phyloP scores from a whole-genome alignment of 768 basidiomycete species.

The Daedaleopsis sinensis region DNA sequence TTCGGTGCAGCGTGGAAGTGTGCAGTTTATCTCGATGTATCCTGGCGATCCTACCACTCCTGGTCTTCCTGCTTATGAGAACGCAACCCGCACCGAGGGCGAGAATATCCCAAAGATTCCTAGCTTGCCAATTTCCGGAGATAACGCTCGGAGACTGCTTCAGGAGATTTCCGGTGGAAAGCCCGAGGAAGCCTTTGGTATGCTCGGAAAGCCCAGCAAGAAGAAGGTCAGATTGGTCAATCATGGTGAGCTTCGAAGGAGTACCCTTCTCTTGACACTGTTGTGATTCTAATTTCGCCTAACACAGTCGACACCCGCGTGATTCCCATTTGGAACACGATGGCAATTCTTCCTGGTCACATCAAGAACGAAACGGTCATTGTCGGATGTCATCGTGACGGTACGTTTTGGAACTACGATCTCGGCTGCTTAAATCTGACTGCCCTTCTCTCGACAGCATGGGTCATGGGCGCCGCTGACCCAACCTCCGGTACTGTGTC shows the following conservation, averaged over 20 bases:
- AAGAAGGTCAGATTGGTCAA: constrained; percentile 59
- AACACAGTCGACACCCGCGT: constrained; percentile 69
- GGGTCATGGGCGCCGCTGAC: constrained; percentile 85
- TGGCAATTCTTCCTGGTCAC: constrained; percentile 82
- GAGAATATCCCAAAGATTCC: constrained; percentile 75
- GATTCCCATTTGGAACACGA: constrained; percentile 90
- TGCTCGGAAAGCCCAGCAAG: constrained; percentile 54
- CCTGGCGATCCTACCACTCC: constrained; percentile 85
- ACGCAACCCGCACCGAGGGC: constrained; percentile 66
- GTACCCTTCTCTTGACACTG: no score
- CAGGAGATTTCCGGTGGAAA: constrained; percentile 48
- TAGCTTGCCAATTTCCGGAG: constrained; percentile 87
- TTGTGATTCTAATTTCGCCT: no score
- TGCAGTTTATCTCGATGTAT: constrained; percentile 63
- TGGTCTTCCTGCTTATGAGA: constrained; percentile 82
- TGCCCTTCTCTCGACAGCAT: constrained; percentile 27
- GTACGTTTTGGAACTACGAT: neutral
- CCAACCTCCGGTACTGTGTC: constrained; percentile 82
- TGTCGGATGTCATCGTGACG: constrained; percentile 78
- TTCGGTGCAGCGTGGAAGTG: constrained; percentile 87
- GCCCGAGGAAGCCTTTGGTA: constrained; percentile 40
- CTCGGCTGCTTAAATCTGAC: neutral
- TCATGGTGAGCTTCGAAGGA: constrained; percentile 46
- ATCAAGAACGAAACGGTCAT: constrained; percentile 87
- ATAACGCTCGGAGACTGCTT: constrained; percentile 69